Evolutionary conservation across 192 early-diverging fungal species (phyloP), one percentile per base, ranked within the genome.

Genomic region (Umbelopsis ramanniana): DNA sequence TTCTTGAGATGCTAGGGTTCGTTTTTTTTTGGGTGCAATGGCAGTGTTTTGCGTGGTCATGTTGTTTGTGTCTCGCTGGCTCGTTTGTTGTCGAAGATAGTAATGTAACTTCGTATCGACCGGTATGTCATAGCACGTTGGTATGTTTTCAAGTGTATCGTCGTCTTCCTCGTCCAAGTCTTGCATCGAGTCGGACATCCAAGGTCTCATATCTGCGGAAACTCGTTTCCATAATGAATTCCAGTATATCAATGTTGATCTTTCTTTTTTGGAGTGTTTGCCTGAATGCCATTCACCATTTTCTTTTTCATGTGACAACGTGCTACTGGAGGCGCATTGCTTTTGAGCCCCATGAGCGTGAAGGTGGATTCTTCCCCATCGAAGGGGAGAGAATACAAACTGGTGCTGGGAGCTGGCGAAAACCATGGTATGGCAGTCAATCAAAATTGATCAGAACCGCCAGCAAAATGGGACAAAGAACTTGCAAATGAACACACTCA

Each of bases 101-200:
- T 11, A 38, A 38, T 63, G 33, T 35, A 63, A 35, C 12, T n/a
- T 29, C 4, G 57, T 63, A n/a, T 63, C 57, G 19, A 63, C 33
- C 26, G 57, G 57, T 63, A 63, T 63, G 57, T 63, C 57, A 63
- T 63, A 63, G 33, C 57, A 63, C 7, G 57, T 63, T 63, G 57
- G 57, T 63, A 63, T 63, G 33, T 63, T 63, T 17, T 63, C 57
- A 17, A 63, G 33, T 63, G 57, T 63, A 63, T 63, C 57, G 35
- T 63, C 57, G 2, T 63, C 57, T 37, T 63, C 57, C 4, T 63
- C 57, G 26, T 63, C 57, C 12, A 37, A 63, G 0, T 63, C 29
- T 37, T 63, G 29, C 14, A 15, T 15, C 5, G 26, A 29, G 12
- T 29, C 17, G 14, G 57, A 37, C 17, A 37, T 15, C 17, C 24